phyloP scores from a whole-genome alignment of 441 rosid species.

The Pelargonium fulgidum region DNA sequence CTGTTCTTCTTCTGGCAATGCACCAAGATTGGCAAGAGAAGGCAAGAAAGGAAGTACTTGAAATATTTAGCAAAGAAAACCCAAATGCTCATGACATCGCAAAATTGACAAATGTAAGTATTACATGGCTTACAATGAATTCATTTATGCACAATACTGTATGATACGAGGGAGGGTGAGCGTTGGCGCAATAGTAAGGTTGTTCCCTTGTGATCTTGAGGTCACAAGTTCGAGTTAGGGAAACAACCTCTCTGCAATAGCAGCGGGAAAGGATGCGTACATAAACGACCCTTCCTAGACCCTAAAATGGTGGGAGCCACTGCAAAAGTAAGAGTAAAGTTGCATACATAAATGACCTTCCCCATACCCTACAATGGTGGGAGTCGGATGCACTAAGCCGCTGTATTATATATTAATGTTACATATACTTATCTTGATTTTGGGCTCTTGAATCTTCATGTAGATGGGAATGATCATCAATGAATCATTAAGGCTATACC shows the following conservation, averaged over 20 bases:
- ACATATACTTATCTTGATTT: background rate
- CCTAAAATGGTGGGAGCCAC: too few species aligned
- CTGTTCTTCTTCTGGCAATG: constrained; percentile 10
- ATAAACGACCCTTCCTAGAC: too few species aligned
- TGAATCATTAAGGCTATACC: background rate
- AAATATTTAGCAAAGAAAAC: constrained; percentile 13
- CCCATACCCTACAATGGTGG: too few species aligned
- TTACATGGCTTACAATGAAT: background rate
- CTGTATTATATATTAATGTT: too few species aligned
- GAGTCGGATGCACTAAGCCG: too few species aligned
- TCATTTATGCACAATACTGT: background rate
- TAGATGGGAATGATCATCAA: constrained; percentile 5
- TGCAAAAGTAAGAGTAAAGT: background rate
- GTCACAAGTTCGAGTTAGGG: too few species aligned
- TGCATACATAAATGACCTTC: too few species aligned
- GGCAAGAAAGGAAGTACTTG: constrained; percentile 22
- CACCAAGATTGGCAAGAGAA: constrained; percentile 22
- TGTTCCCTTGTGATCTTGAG: too few species aligned
- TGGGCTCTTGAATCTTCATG: background rate
- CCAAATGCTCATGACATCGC: background rate
- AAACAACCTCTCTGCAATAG: too few species aligned
- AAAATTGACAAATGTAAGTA: background rate
- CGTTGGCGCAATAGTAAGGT: too few species aligned
- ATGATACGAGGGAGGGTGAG: too few species aligned
- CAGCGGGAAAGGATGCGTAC: too few species aligned